Evolutionary conservation across 176 grass and related monocot genomes (phyloP), one percentile per base, ranked within the genome.

Genomic region (Carex cristatella): DNA sequence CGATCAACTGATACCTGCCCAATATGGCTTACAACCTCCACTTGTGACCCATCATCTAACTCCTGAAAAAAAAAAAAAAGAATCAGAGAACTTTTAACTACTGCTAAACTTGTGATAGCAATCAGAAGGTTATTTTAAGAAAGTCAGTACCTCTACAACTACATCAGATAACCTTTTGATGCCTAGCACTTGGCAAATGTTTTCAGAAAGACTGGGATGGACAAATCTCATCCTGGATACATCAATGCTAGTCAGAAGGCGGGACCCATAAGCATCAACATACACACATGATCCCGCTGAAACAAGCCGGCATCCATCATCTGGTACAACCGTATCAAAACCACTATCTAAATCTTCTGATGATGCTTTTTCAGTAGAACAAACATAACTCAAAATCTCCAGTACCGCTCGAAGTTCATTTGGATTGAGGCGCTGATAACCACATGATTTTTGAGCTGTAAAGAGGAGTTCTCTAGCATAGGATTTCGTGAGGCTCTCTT

Each of bases 271-370:
- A 65, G 80, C 88, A 80, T 98, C 95, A 88, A 94, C 86, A 94
- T 90, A 93, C 23, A 98, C 95, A 88, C 95, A 98, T 64, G 92
- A 98, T 86, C 82, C 61, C 77, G 86, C 95, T 78, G 86, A 88
- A 61, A 98, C 95, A 88, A 98, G 95, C 80, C 95, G 89, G 86
- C 95, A 94, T 85, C 95, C 95, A 86, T 98, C 95, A 89, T 98
- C 95, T 46, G 95, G 95, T 90, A 98, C 88, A 83, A 98, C 91
- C 35, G 89, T 85, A 86, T 93, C 91, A 86, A 90, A 87, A 83
- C 69, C 19, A 56, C 78, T 81, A 83, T 91, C 92, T 63, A 81
- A 88, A 61, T 81, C 30, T 61, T 90, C 86, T 84, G 86, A 61
- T 32, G 80, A 86, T 76, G 67, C 79, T 80, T 90, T 90, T 61